A percentile compares a stretch with the other conserved stretches of the same genome.
These are phyloP conservation scores for Prunus campanulata DNA, from an alignment of 306 rosid genomes.

Conservation along the genomic window DNA sequence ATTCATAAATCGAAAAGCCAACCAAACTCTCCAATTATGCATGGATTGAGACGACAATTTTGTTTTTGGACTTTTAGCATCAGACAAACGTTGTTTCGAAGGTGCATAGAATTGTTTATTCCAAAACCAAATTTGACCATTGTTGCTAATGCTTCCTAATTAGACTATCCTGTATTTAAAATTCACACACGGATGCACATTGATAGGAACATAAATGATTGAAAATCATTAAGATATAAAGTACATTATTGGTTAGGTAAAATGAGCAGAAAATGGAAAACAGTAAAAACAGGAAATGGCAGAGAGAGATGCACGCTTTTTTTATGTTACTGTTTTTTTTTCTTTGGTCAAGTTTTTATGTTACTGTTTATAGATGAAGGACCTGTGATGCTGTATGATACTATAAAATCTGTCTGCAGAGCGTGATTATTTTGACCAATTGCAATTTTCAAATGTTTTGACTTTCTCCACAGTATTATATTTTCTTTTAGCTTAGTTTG, in stretches of 20 bases:
- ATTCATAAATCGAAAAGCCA: background rate
- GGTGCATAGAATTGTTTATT: background rate
- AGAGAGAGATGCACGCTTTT: too few relatives aligned
- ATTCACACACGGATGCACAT: background rate
- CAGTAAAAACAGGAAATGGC: background rate
- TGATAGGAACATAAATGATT: background rate
- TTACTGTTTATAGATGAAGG: too few relatives aligned
- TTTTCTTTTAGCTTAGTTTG: background rate
- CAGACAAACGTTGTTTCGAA: too few relatives aligned
- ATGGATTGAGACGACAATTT: too few relatives aligned
- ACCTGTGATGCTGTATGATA: too few relatives aligned
- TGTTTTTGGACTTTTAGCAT: too few relatives aligned
- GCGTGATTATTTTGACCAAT: slow-evolving; percentile 19
- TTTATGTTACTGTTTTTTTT: too few relatives aligned
- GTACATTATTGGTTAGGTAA: background rate
- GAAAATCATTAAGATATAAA: background rate
- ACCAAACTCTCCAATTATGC: too few relatives aligned
- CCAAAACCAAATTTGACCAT: background rate
- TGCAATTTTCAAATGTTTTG: background rate
- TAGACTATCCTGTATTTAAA: background rate
- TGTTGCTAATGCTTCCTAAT: background rate
- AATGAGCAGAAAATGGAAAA: background rate
- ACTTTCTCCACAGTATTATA: background rate
- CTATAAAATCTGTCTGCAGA: background rate
- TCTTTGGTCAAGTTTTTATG: too few relatives aligned